These are phyloP conservation scores for Termitomyces sp. DNA, from an alignment of 768 basidiomycete genomes.

Conservation along the genomic window DNA sequence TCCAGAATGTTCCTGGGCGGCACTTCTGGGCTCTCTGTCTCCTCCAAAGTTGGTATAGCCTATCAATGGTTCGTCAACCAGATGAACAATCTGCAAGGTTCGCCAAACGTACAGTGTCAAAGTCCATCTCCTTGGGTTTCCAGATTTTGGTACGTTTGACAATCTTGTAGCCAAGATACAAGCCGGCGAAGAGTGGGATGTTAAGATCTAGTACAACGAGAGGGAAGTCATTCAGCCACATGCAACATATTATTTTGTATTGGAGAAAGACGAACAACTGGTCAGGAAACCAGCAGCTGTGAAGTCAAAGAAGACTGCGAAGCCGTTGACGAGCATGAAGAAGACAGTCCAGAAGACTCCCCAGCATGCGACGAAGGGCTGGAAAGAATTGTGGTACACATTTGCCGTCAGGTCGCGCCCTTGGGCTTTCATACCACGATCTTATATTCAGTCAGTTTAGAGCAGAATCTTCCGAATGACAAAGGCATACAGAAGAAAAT, in stretches of 20 bases:
- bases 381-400: constrained; percentile 58
- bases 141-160: constrained; percentile 43
- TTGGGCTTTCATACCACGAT: constrained; percentile 61
- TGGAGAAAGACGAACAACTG: constrained; percentile 31
- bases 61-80: constrained; percentile 19
- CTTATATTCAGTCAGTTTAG: constrained; percentile 26
- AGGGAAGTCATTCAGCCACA: neutral
- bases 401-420: constrained; percentile 62
- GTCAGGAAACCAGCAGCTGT: constrained; percentile 49
- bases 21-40: constrained; percentile 57
- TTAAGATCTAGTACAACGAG: constrained; percentile 36
- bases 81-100: no score
- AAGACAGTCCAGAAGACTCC: constrained; percentile 63
- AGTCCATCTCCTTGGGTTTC: constrained; percentile 68
- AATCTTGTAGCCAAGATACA: constrained; percentile 48
- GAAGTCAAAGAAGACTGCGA: constrained; percentile 65
- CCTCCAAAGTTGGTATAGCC: constrained; percentile 69
- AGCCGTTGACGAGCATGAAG: constrained; percentile 55
- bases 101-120: constrained; percentile 52
- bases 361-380: constrained; percentile 72
- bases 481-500: constrained; percentile 59
- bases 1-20: constrained; percentile 50
- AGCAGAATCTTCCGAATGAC: neutral
- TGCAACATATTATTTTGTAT: neutral
- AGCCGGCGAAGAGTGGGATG: constrained; percentile 42